Conservation (phyloP, 116 monocot genomes). For the Phalaenopsis hybrid region DNA sequence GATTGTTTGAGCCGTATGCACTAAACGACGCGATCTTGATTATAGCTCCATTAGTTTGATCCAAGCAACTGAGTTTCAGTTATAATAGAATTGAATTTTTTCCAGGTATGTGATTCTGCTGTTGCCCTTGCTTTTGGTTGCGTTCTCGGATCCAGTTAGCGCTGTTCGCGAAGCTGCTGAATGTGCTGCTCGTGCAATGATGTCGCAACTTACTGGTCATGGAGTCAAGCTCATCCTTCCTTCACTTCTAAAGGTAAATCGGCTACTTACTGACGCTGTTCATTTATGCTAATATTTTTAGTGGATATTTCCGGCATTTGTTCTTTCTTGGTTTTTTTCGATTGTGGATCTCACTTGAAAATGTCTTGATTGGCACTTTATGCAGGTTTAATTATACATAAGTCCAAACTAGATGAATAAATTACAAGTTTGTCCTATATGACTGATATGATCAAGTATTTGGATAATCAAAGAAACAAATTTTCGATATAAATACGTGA, state of each 20-base stretch:
- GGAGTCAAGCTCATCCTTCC: conserved; percentile 99
- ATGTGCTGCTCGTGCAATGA: conserved; percentile 99
- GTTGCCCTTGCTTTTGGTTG: conserved; percentile 80
- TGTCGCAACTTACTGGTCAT: conserved; percentile 84
- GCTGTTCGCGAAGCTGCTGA: conserved; percentile 96
- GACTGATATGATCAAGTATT: too few species aligned
- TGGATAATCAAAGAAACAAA: too few species aligned
- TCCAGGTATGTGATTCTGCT: conserved; percentile 92
- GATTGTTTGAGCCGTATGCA: conserved; percentile 95
- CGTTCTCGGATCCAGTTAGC: conserved; percentile 82
- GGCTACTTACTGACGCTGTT: neutral
- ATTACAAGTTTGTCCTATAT: too few species aligned
- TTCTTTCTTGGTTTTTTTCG: neutral
- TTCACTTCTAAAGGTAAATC: conserved; percentile 77
- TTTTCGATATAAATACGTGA: too few species aligned
- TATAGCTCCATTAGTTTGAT: neutral
- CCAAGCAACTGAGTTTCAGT: neutral
- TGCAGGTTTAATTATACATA: too few species aligned
- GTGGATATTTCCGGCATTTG: neutral
- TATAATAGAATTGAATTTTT: conserved; percentile 10
- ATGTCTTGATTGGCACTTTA: too few species aligned
- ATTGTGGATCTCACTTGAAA: neutral
- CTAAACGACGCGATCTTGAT: neutral
- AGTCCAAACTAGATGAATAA: too few species aligned
- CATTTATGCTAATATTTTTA: neutral